Conservation (phyloP, 2,329 filamentous ascomycete genomes). For the Colletotrichum musae region DNA sequence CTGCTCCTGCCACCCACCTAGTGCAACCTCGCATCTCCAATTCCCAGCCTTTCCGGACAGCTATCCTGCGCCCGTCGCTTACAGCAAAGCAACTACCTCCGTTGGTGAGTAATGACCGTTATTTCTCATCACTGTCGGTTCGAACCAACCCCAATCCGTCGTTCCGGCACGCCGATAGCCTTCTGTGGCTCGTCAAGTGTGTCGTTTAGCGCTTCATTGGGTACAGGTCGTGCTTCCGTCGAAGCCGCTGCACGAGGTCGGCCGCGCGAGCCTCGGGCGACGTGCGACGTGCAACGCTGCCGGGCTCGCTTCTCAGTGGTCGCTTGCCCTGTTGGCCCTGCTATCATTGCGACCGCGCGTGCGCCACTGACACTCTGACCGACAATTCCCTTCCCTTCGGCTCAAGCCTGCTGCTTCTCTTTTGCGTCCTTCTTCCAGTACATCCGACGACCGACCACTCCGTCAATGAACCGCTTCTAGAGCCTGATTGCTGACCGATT, state of each 20-base stretch:
- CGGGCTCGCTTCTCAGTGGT: constrained; percentile 32
- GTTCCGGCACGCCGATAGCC: constrained; percentile 25
- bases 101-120: constrained; percentile 36
- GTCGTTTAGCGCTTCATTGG: constrained; percentile 28
- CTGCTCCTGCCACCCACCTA: constrained; percentile 5
- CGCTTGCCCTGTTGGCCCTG: constrained; percentile 5
- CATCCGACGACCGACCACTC: constrained; percentile 21
- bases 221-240: constrained; percentile 28
- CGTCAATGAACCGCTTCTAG: constrained; percentile 1
- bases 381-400: constrained; percentile 30
- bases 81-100: too few relatives aligned
- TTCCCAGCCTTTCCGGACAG: constrained; percentile 11
- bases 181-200: constrained; percentile 31
- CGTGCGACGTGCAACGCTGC: constrained; percentile 14
- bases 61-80: too few relatives aligned
- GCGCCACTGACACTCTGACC: constrained; percentile 40
- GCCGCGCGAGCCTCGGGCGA: constrained; percentile 12
- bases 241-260: constrained; percentile 19
- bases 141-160: constrained; percentile 35
- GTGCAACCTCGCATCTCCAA: constrained; percentile 4
- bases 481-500: constrained; percentile 32
- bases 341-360: constrained; percentile 27
- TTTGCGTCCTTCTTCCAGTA: constrained; percentile 34
- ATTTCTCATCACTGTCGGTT: constrained; percentile 20
- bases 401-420: constrained; percentile 25